Conservation (phyloP, 2,329 filamentous ascomycete genomes). For the Talaromyces rugulosus region DNA sequence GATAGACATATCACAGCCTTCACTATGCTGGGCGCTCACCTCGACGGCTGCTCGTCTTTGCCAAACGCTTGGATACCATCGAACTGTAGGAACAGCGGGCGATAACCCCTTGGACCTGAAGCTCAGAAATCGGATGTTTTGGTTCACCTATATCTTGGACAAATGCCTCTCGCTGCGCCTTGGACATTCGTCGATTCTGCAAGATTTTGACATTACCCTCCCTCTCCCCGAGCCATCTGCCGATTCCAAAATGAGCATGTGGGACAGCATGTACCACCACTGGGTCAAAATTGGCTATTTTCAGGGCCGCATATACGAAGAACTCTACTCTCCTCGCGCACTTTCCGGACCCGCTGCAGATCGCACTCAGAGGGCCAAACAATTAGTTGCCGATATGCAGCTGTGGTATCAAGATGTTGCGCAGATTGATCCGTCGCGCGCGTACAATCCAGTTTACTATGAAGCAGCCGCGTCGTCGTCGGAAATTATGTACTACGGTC, state of each 20-base stretch:
- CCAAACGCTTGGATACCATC: constrained; percentile 60
- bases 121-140: constrained; percentile 49
- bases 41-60: constrained; percentile 58
- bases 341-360: constrained; percentile 22
- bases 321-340: constrained; percentile 46
- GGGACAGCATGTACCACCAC: constrained; percentile 46
- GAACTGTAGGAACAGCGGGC: constrained; percentile 26
- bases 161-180: constrained; percentile 56
- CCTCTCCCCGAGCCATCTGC: constrained; percentile 31
- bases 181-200: constrained; percentile 55
- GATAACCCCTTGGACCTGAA: constrained; percentile 20
- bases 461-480: constrained; percentile 26
- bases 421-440: constrained; percentile 15
- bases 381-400: constrained; percentile 10
- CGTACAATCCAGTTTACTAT: constrained; percentile 20
- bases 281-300: constrained; percentile 57
- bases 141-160: constrained; percentile 57
- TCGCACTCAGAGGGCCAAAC: constrained; percentile 21
- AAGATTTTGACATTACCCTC: constrained; percentile 57
- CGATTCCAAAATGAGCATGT: constrained; percentile 23
- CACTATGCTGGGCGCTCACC: constrained; percentile 61
- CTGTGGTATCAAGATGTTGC: constrained; percentile 13
- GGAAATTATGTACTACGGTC: constrained; percentile 32
- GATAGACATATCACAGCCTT: constrained; percentile 59
- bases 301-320: constrained; percentile 57